phyloP scores from a whole-genome alignment of 2,329 filamentous ascomycete species.

The Alternaria solani region DNA sequence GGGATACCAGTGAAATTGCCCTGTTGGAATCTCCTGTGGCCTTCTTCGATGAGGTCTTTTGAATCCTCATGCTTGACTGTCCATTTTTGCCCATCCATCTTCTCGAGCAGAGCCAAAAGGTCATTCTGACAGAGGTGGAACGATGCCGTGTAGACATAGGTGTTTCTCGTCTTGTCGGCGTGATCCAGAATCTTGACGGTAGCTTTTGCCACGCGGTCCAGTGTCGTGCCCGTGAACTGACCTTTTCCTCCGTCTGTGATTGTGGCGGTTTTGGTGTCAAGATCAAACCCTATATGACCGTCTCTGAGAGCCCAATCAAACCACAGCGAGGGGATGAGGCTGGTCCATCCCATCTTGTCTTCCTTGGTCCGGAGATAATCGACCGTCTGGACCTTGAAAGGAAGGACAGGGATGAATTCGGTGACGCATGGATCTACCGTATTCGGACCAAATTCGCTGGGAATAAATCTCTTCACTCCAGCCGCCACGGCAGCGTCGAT shows the following conservation, averaged over 20 bases:
- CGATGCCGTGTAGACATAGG: not conserved
- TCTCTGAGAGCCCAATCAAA: not conserved
- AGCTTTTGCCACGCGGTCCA: not conserved
- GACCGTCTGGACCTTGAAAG: not conserved
- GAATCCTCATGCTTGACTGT: not conserved
- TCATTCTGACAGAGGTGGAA: not conserved
- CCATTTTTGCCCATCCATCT: not conserved
- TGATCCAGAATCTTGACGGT: not conserved
- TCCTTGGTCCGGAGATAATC: not conserved
- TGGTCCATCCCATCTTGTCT: not conserved
- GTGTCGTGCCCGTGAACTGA: not conserved
- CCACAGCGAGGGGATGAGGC: not conserved
- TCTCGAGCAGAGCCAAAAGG: not conserved
- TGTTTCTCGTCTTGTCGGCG: not conserved
- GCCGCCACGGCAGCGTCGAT: not conserved
- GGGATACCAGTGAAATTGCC: not conserved
- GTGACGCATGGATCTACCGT: not conserved
- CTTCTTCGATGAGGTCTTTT: not conserved
- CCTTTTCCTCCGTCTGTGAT: not conserved
- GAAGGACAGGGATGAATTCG: not conserved
- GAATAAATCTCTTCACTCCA: not conserved
- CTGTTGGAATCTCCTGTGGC: not conserved
- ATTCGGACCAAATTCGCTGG: constrained; percentile 19
- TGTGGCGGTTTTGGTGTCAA: not conserved
- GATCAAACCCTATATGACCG: not conserved